phyloP scores from a whole-genome alignment of 139 green algal species.

The Volvox reticuliferus region DNA sequence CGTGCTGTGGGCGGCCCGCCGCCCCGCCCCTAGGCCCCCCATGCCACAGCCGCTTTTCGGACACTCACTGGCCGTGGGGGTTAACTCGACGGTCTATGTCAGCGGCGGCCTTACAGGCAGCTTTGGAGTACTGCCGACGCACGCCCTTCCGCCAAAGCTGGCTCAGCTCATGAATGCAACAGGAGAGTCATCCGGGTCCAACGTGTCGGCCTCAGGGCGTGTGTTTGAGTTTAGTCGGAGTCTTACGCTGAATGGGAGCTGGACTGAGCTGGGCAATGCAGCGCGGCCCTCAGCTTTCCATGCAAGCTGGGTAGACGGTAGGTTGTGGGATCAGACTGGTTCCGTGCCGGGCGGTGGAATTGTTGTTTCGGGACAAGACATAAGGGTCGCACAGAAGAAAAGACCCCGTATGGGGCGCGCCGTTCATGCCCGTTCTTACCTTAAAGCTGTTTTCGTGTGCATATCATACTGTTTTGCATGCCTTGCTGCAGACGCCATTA shows the following conservation, averaged over 20 bases:
- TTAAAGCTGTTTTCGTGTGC: too few relatives aligned
- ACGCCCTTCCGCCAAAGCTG: not conserved
- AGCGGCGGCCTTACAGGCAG: not conserved
- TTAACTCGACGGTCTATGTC: not conserved
- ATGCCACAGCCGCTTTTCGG: not conserved
- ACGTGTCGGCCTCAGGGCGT: not conserved
- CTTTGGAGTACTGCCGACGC: not conserved
- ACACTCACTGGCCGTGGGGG: not conserved
- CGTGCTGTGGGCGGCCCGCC: too few relatives aligned
- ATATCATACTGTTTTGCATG: too few relatives aligned
- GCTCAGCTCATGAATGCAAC: not conserved
- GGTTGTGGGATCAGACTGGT: not conserved
- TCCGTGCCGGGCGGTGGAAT: too few relatives aligned
- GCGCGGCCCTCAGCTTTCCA: not conserved
- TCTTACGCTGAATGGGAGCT: not conserved
- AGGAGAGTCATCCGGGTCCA: not conserved
- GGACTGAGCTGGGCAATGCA: not conserved
- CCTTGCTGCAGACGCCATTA: too few relatives aligned
- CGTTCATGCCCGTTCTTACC: too few relatives aligned
- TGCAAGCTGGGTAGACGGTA: constrained; percentile 18
- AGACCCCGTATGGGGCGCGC: too few relatives aligned
- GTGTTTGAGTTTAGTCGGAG: constrained; percentile 1
- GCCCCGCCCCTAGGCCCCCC: not conserved
- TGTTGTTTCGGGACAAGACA: too few relatives aligned
- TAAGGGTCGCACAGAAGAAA: too few relatives aligned